Conservation (phyloP, 148 eudicot species). For the Rhododendron kiyosumense region DNA sequence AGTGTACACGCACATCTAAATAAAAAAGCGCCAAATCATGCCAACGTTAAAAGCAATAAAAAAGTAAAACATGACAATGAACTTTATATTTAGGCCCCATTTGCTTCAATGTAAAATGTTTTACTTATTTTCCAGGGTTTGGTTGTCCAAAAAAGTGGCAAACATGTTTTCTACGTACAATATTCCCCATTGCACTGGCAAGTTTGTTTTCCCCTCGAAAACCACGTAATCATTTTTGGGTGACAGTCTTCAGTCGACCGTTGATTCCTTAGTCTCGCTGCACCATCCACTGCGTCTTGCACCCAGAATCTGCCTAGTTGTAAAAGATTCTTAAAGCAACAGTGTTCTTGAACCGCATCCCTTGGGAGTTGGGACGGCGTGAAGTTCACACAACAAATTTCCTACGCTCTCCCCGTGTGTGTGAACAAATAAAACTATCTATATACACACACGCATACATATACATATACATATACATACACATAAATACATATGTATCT, state of each 20-base stretch:
- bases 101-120: neutral
- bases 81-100: neutral
- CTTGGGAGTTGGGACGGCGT: too few relatives aligned
- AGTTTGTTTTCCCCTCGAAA: neutral
- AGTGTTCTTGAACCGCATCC: neutral
- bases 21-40: neutral
- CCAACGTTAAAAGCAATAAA: neutral
- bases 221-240: neutral
- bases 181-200: neutral
- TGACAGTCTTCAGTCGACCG: too few relatives aligned
- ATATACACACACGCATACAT: too few relatives aligned
- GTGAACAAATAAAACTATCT: too few relatives aligned
- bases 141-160: neutral
- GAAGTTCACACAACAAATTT: neutral
- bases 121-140: neutral
- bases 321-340: neutral
- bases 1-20: neutral
- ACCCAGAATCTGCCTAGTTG: too few relatives aligned
- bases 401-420: neutral
- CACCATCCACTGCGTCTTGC: neutral
- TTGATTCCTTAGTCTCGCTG: neutral
- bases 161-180: neutral
- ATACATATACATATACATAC: too few relatives aligned
- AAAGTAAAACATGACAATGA: neutral
- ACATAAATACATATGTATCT: too few relatives aligned